Conservation (phyloP, 495 filamentous ascomycete genomes). For the Bryoglossum gracile region DNA sequence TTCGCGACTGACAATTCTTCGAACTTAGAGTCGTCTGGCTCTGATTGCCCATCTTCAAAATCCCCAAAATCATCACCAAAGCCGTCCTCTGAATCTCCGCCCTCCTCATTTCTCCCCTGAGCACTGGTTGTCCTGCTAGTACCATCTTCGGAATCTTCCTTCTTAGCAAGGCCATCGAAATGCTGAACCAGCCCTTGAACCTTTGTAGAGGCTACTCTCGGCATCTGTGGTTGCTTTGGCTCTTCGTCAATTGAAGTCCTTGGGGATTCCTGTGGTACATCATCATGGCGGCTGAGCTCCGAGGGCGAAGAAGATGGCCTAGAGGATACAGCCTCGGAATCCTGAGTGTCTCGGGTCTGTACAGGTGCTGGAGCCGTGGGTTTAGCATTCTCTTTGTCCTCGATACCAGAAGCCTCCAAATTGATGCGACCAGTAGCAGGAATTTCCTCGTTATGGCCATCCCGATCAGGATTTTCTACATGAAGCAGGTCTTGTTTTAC, state of each 20-base stretch:
- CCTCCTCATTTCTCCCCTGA: conserved; percentile 4
- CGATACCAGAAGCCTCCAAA: not conserved
- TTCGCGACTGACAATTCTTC: not conserved
- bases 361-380: not conserved
- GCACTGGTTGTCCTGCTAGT: not conserved
- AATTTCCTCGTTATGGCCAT: too few relatives aligned
- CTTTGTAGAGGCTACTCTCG: conserved; percentile 30
- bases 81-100: conserved; percentile 17
- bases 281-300: conserved; percentile 33
- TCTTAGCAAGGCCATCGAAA: conserved; percentile 38
- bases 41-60: conserved; percentile 28
- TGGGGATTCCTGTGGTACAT: conserved; percentile 39
- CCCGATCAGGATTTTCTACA: not conserved
- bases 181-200: conserved; percentile 41
- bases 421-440: not conserved
- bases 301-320: conserved; percentile 35
- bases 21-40: too few relatives aligned
- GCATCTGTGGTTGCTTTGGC: conserved; percentile 25
- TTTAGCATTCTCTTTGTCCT: not conserved
- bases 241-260: conserved; percentile 50
- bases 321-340: conserved; percentile 27
- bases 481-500: not conserved
- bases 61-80: conserved; percentile 50
- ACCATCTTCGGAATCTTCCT: conserved; percentile 18
- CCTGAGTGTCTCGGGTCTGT: not conserved